phyloP scores from a whole-genome alignment of 139 green algal genomes.

The Chlorella sorokiniana region DNA sequence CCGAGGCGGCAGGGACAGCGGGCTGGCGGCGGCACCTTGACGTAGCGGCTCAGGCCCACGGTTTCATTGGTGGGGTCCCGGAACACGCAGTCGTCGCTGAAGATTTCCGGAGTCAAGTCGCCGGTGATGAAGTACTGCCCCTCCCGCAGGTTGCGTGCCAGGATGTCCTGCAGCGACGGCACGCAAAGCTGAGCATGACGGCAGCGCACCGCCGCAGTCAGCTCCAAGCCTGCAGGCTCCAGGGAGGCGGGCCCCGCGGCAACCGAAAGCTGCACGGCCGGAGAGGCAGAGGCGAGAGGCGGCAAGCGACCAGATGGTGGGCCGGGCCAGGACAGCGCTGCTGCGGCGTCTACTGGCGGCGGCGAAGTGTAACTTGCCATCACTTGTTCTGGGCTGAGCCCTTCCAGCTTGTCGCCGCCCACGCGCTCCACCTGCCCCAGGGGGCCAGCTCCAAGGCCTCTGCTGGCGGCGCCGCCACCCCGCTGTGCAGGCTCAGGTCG shows the following conservation, averaged over 20 bases:
- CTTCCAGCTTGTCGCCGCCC: conserved; percentile 53
- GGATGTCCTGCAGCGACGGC: conserved; percentile 56
- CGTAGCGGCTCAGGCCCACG: conserved; percentile 62
- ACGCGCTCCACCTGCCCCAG: conserved; percentile 44
- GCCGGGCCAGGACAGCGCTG: too few species aligned
- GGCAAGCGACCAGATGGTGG: too few species aligned
- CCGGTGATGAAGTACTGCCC: conserved; percentile 88
- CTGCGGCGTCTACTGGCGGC: background rate
- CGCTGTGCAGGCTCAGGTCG: background rate
- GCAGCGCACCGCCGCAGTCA: too few species aligned
- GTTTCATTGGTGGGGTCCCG: conserved; percentile 86
- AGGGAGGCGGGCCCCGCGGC: too few species aligned
- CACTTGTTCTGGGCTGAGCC: conserved; percentile 48
- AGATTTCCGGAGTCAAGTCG: conserved; percentile 65
- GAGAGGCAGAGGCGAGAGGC: too few species aligned
- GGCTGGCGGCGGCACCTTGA: conserved; percentile 28
- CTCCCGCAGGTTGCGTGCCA: conserved; percentile 63
- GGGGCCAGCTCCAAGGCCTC: conserved; percentile 56
- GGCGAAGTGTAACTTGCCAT: conserved; percentile 16
- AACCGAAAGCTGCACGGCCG: too few species aligned
- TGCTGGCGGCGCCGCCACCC: background rate
- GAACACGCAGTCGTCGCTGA: conserved; percentile 80
- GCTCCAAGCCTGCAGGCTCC: too few species aligned
- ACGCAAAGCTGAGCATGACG: background rate
- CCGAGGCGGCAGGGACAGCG: too few species aligned